Evolutionary conservation across 2,329 filamentous ascomycete genomes (phyloP).

Genomic region (Cytospora chrysosperma): DNA sequence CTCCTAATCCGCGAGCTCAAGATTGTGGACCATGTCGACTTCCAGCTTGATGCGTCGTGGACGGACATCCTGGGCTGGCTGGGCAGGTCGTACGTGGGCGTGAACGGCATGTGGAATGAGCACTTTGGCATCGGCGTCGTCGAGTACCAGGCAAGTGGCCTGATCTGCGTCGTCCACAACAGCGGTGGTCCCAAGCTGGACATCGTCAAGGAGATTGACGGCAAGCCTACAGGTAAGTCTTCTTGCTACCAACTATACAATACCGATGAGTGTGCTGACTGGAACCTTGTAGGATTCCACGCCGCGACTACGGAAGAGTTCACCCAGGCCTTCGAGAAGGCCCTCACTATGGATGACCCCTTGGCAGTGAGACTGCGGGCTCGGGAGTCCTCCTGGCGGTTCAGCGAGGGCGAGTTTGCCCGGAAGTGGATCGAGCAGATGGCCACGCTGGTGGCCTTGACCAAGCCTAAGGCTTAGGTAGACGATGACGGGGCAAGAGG

Average conservation of each 20-base stretch:
- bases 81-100: slow-evolving; percentile 73
- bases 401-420: slow-evolving; percentile 84
- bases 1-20: slow-evolving; percentile 82
- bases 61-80: slow-evolving; percentile 80
- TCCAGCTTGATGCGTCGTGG: slow-evolving; percentile 89
- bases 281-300: slow-evolving; percentile 65
- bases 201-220: slow-evolving; percentile 81
- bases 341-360: slow-evolving; percentile 69
- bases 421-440: slow-evolving; percentile 75
- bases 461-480: slow-evolving; percentile 14
- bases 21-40: slow-evolving; percentile 81
- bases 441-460: slow-evolving; percentile 63
- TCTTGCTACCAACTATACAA: not conserved
- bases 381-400: slow-evolving; percentile 74
- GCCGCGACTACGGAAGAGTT: slow-evolving; percentile 78
- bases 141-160: slow-evolving; percentile 92
- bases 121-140: slow-evolving; percentile 98
- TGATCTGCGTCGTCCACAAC: slow-evolving; percentile 91
- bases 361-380: slow-evolving; percentile 74
- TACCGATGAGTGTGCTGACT: slow-evolving; percentile 24
- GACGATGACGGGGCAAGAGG: too few species aligned
- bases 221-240: slow-evolving; percentile 70
- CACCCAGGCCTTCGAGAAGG: slow-evolving; percentile 75
- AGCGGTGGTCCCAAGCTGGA: slow-evolving; percentile 91
- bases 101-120: slow-evolving; percentile 99